Conservation (phyloP, 768 basidiomycete species). For the Termitomyces heimii region DNA sequence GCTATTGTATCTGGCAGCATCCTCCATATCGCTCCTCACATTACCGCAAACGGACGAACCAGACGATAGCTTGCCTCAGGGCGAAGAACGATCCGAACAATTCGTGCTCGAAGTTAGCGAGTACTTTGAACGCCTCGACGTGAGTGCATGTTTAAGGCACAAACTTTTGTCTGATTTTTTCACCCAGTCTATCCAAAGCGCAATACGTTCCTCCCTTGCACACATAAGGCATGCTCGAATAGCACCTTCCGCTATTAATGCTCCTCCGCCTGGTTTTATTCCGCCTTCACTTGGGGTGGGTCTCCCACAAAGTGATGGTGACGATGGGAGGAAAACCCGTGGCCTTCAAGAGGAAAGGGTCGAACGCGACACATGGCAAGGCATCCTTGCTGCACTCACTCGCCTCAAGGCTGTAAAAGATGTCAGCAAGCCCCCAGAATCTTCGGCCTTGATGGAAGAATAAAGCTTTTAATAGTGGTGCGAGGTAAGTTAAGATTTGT, state of each 20-base stretch:
- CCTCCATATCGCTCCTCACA: slow-evolving; percentile 72
- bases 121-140: slow-evolving; percentile 80
- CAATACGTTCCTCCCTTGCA: slow-evolving; percentile 72
- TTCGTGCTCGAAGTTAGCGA: slow-evolving; percentile 83
- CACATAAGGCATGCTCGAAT: slow-evolving; percentile 80
- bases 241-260: slow-evolving; percentile 83
- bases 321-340: slow-evolving; percentile 34
- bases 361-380: slow-evolving; percentile 74
- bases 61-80: slow-evolving; percentile 65
- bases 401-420: slow-evolving; percentile 48
- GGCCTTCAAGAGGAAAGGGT: slow-evolving; percentile 76
- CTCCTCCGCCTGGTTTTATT: slow-evolving; percentile 65
- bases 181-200: slow-evolving; percentile 63
- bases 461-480: slow-evolving; percentile 4
- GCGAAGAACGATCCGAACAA: slow-evolving; percentile 79
- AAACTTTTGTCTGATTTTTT: neutral
- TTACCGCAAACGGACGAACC: slow-evolving; percentile 77
- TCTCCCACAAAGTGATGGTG: slow-evolving; percentile 40
- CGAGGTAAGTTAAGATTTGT: slow-evolving; percentile 3
- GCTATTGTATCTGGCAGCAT: slow-evolving; percentile 68
- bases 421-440: slow-evolving; percentile 13
- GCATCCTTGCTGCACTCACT: slow-evolving; percentile 61
- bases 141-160: slow-evolving; percentile 24
- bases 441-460: slow-evolving; percentile 18
- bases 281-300: slow-evolving; percentile 79